Evolutionary conservation across 148 eudicot genomes (phyloP).

Genomic region (Pharnaceum exiguum): DNA sequence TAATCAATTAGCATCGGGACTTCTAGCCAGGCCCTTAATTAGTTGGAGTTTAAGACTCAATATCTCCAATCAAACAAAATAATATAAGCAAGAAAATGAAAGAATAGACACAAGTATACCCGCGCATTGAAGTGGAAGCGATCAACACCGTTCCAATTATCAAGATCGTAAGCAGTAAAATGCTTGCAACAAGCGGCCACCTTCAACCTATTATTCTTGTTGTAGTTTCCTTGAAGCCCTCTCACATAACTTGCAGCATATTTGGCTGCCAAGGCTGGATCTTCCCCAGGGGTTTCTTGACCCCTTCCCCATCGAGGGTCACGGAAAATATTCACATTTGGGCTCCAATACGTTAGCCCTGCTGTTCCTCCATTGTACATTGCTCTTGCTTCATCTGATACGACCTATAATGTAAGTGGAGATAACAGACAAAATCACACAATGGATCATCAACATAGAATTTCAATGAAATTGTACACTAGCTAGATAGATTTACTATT

Average conservation of each 20-base stretch:
- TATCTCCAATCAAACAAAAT: too few relatives aligned
- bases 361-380: conserved; percentile 93
- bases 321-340: conserved; percentile 90
- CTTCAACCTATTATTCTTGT: conserved; percentile 44
- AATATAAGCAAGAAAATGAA: neutral
- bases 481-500: too few relatives aligned
- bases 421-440: too few relatives aligned
- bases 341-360: conserved; percentile 92
- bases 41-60: too few relatives aligned
- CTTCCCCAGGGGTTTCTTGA: conserved; percentile 96
- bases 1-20: too few relatives aligned
- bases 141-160: conserved; percentile 63
- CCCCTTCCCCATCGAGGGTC: conserved; percentile 98
- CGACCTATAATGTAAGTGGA: conserved; percentile 46
- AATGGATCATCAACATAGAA: too few relatives aligned
- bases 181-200: conserved; percentile 97
- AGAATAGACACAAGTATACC: conserved; percentile 30
- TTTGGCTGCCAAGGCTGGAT: conserved; percentile 55
- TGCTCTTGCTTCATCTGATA: conserved; percentile 89
- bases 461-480: too few relatives aligned
- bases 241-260: conserved; percentile 75
- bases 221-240: conserved; percentile 68
- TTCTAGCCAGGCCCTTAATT: too few relatives aligned
- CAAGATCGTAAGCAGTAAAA: conserved; percentile 86
- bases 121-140: conserved; percentile 72